These are phyloP conservation scores for Narthecium ossifragum DNA, from an alignment of 106 monocot species.

Conservation along the genomic window DNA sequence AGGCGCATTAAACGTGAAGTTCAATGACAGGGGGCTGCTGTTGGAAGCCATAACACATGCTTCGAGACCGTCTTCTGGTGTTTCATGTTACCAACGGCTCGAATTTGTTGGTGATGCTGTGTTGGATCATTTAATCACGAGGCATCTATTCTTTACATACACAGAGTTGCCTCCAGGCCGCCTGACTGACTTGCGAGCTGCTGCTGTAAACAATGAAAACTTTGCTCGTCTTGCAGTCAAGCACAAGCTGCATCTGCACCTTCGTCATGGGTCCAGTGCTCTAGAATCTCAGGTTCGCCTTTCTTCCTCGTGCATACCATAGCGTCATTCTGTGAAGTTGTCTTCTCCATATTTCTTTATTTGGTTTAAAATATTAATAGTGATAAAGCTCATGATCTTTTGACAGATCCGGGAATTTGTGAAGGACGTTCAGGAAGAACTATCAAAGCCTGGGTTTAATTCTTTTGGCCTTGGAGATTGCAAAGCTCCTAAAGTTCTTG, in stretches of 20 bases:
- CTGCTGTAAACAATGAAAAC: slow-evolving; percentile 99
- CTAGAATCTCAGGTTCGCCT: slow-evolving; percentile 74
- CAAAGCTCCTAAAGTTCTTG: slow-evolving; percentile 98
- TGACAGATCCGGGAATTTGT: slow-evolving; percentile 93
- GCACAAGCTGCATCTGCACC: slow-evolving; percentile 81
- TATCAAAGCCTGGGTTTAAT: slow-evolving; percentile 80
- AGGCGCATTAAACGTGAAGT: slow-evolving; percentile 50
- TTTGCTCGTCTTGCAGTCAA: slow-evolving; percentile 96
- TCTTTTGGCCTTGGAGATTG: slow-evolving; percentile 96
- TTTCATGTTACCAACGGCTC: slow-evolving; percentile 86
- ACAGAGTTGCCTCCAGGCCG: slow-evolving; percentile 88
- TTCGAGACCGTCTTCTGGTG: slow-evolving; percentile 95
- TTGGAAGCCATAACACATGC: slow-evolving; percentile 98
- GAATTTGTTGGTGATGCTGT: slow-evolving; percentile 99
- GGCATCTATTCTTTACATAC: slow-evolving; percentile 81
- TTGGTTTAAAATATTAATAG: no score
- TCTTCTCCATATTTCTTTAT: no score
- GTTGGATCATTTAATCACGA: slow-evolving; percentile 91
- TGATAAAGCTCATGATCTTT: not conserved
- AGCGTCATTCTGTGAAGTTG: no score
- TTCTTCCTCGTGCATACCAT: no score
- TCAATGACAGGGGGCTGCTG: slow-evolving; percentile 54
- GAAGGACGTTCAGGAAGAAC: slow-evolving; percentile 81
- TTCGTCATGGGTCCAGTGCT: slow-evolving; percentile 94
- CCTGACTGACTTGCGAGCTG: slow-evolving; percentile 87